Evolutionary conservation across 352 stramenopile species (phyloP).

Genomic region (Globisporangium paroecandrum): DNA sequence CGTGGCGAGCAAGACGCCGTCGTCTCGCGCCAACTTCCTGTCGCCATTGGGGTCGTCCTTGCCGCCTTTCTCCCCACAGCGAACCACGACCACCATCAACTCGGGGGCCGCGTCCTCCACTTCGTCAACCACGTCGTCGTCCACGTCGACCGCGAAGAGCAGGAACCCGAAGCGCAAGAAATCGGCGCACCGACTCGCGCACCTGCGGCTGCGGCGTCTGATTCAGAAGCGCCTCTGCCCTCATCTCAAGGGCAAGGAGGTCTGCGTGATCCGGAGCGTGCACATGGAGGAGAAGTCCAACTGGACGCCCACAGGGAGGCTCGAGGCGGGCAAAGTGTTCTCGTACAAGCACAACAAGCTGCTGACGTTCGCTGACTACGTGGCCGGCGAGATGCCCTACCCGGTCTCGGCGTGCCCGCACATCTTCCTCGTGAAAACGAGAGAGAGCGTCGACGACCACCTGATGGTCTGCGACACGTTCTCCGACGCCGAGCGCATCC

Average conservation of each 20-base stretch:
- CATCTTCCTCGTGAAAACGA: slow-evolving; percentile 56
- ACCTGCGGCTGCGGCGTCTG: slow-evolving; percentile 58
- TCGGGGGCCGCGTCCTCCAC: slow-evolving; percentile 20
- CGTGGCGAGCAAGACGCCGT: not conserved
- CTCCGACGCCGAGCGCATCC: slow-evolving; percentile 44
- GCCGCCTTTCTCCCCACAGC: slow-evolving; percentile 1
- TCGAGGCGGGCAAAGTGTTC: slow-evolving; percentile 59
- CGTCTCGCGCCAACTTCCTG: not conserved
- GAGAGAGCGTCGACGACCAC: slow-evolving; percentile 70
- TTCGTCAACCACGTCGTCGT: slow-evolving; percentile 19
- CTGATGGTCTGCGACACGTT: slow-evolving; percentile 68
- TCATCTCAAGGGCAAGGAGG: slow-evolving; percentile 60
- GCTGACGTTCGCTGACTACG: slow-evolving; percentile 62
- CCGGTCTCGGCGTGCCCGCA: slow-evolving; percentile 60
- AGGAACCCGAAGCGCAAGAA: slow-evolving; percentile 28
- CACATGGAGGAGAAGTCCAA: slow-evolving; percentile 9
- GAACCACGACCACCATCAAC: slow-evolving; percentile 16
- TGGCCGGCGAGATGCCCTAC: slow-evolving; percentile 36
- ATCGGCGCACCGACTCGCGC: slow-evolving; percentile 26
- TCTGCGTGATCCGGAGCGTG: slow-evolving; percentile 39
- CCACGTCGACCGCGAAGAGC: slow-evolving; percentile 18
- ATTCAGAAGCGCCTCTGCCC: slow-evolving; percentile 66
- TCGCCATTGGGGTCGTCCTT: slow-evolving; percentile 18
- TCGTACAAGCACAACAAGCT: slow-evolving; percentile 45
- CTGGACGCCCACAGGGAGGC: slow-evolving; percentile 43